Evolutionary conservation across 768 basidiomycete genomes (phyloP).

Genomic region (Strobilomyces confusus): DNA sequence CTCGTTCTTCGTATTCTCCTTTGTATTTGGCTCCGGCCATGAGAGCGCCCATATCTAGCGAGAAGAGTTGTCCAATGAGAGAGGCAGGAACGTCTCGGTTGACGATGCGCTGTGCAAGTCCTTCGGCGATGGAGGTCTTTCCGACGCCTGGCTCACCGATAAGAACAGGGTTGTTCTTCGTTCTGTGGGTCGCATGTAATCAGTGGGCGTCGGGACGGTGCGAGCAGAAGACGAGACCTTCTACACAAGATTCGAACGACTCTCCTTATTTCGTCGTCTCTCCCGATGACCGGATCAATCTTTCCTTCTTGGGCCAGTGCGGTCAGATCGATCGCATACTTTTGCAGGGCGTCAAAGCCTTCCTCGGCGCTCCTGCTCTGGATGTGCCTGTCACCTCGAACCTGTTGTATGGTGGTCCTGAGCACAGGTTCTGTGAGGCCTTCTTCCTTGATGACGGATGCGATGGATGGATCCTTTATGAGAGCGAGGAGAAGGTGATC

Average conservation of each 20-base stretch:
- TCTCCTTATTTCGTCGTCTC: slow-evolving; percentile 89
- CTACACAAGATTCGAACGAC: slow-evolving; percentile 79
- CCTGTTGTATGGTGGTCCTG: slow-evolving; percentile 73
- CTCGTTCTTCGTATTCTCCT: slow-evolving; percentile 94
- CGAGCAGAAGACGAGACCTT: slow-evolving; percentile 39
- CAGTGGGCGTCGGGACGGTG: background rate
- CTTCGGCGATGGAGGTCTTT: slow-evolving; percentile 94
- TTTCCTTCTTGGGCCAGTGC: slow-evolving; percentile 87
- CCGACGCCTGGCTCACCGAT: slow-evolving; percentile 95
- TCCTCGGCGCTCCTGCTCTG: slow-evolving; percentile 86
- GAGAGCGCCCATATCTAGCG: slow-evolving; percentile 92
- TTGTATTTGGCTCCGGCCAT: slow-evolving; percentile 94
- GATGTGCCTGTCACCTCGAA: slow-evolving; percentile 79
- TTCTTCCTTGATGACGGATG: slow-evolving; percentile 69
- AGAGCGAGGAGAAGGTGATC: slow-evolving; percentile 89
- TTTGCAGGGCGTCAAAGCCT: slow-evolving; percentile 88
- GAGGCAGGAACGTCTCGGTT: slow-evolving; percentile 85
- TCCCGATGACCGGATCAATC: slow-evolving; percentile 92
- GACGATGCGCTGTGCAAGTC: slow-evolving; percentile 91
- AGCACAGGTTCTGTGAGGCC: slow-evolving; percentile 66
- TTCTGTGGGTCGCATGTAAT: slow-evolving; percentile 42
- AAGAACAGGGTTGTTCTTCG: slow-evolving; percentile 96
- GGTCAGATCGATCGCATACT: slow-evolving; percentile 86
- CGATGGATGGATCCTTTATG: slow-evolving; percentile 66
- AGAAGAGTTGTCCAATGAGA: slow-evolving; percentile 70